phyloP scores from a whole-genome alignment of 768 basidiomycete species.

The Auricularia auricula-judae region DNA sequence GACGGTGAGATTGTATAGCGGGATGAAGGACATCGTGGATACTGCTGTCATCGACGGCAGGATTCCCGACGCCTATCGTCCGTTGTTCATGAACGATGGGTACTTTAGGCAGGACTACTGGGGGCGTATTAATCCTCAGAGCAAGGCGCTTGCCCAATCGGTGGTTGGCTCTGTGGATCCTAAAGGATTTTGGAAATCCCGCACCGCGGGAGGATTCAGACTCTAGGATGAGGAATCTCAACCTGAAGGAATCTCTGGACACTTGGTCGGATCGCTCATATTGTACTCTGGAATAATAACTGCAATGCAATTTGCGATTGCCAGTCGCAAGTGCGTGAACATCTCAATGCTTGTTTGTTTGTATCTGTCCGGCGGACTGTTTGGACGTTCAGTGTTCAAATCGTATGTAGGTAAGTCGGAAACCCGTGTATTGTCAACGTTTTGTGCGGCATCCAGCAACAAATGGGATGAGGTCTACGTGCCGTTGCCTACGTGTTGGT shows the following conservation, averaged over 20 bases:
- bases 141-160: not conserved
- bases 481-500: not conserved
- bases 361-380: too few species aligned
- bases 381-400: too few species aligned
- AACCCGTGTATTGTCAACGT: too few species aligned
- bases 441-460: too few species aligned
- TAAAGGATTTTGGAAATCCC: not conserved
- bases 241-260: too few species aligned
- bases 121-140: not conserved
- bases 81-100: not conserved
- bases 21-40: not conserved
- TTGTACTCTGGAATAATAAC: not conserved
- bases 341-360: too few species aligned
- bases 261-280: too few species aligned
- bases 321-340: too few species aligned
- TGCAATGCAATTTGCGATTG: not conserved
- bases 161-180: not conserved
- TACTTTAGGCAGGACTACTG: not conserved
- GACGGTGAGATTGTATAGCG: constrained; percentile 1
- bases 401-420: too few species aligned
- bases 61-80: not conserved
- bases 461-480: too few species aligned
- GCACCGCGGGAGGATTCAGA: not conserved
- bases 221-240: not conserved
- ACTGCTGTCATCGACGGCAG: not conserved